These are phyloP conservation scores for Penicillium sp. DNA, from an alignment of 2,329 filamentous ascomycete species.

Conservation along the genomic window DNA sequence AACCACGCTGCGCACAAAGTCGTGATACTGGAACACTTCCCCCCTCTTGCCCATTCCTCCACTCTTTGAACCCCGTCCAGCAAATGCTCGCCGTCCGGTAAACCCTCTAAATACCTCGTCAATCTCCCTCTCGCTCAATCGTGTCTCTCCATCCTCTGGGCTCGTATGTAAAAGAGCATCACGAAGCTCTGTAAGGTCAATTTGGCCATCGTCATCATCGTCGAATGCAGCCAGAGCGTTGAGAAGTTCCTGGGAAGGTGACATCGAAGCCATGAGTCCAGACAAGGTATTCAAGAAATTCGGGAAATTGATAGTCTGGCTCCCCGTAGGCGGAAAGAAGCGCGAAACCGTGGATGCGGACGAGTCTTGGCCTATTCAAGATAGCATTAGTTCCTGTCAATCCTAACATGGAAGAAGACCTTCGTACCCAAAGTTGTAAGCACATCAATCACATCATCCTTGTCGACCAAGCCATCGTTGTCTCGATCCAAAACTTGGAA, in stretches of 20 bases:
- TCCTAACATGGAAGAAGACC: neutral
- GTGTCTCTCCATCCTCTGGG: constrained; percentile 68
- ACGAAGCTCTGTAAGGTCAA: constrained; percentile 79
- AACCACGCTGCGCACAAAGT: constrained; percentile 76
- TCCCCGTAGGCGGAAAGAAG: constrained; percentile 76
- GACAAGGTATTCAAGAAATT: constrained; percentile 84
- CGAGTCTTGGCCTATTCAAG: constrained; percentile 67
- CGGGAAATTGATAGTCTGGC: constrained; percentile 78
- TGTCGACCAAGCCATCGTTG: constrained; percentile 79
- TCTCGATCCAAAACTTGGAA: constrained; percentile 92
- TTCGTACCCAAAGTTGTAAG: constrained; percentile 74
- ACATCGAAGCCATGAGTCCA: constrained; percentile 71
- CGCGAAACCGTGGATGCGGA: constrained; percentile 69
- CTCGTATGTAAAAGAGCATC: constrained; percentile 81
- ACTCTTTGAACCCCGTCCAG: constrained; percentile 51
- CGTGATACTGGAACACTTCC: constrained; percentile 90
- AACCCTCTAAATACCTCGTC: constrained; percentile 88
- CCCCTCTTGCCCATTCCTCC: constrained; percentile 64
- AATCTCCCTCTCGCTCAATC: constrained; percentile 72
- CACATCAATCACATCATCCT: constrained; percentile 85
- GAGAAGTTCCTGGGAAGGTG: constrained; percentile 75
- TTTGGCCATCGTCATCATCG: constrained; percentile 90
- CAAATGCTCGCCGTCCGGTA: constrained; percentile 79
- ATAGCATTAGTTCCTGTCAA: constrained; percentile 1
- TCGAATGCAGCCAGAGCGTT: constrained; percentile 95